Base-by-base conservation (phyloP, 2,329 filamentous ascomycete species). In the Myriosclerotinia duriaeana region DNA sequence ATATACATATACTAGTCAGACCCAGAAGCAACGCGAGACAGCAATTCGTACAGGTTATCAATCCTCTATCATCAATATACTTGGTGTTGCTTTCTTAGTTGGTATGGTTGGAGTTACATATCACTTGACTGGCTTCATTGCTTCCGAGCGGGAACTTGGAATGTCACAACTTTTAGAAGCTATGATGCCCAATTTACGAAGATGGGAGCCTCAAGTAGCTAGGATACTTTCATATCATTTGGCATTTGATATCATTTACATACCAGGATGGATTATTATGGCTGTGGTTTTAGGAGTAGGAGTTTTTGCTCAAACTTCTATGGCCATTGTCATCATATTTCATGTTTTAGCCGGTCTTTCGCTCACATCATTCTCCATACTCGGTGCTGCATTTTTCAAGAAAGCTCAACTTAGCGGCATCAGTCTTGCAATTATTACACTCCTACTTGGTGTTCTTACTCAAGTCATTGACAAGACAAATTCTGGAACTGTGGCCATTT, bases 151-250 rank as follows among this genome's bases (percentile, higher is more conserved):
- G 66, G 93, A 97, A 79, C 82, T 87, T 20, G 93, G 93, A 67
- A 95, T 97, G 85, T 91, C 91, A 5, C 91, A 93, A 69, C 82
- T 97, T 38, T 87, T 97, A 53, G 93, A 97, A 78, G 89, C 92
- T 65, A 97, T 96, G 92, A 93, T 95, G 82, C 89, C 91, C 0
- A 91, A 91, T 65, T 83, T 84, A 65, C 83, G 83, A 59, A 81
- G 85, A 53, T 96, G 92, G 91, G 83, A 92, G 73, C 87, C 90
- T 12, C 91, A 94, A 78, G 85, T 87, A 30, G 89, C 90, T 1
- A 85, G 93, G n/a, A 82, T 96, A 17, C 75, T 93, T 11, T 88
- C 93, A 0, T 89, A 93, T 68, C 92, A 96, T 75, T 76, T 95
- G 36, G 87, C 92, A 0, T 95, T 97, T 73, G 87, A 91, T 67